Percentiles rank a stretch among this genome's conserved stretches.
These are phyloP conservation scores for Barnettozyma salicaria DNA, from an alignment of 805 yeast genomes.

Conservation along the genomic window DNA sequence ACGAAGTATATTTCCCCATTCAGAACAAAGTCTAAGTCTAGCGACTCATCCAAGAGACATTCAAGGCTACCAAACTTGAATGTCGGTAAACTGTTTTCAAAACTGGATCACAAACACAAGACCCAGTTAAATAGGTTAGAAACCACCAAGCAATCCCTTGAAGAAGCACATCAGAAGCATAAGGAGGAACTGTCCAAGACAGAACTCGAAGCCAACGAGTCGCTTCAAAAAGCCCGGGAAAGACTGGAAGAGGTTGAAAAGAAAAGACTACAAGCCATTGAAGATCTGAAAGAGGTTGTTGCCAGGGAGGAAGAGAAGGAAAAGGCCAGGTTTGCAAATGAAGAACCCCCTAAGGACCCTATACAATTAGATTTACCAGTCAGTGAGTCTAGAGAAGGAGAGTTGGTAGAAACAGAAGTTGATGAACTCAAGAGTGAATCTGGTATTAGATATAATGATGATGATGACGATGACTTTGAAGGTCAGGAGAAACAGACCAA, in stretches of 20 bases:
- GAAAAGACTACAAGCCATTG: constrained; percentile 9
- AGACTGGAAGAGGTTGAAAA: constrained; percentile 9
- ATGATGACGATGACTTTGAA: not conserved
- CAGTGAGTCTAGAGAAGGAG: constrained; percentile 8
- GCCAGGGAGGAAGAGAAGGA: constrained; percentile 7
- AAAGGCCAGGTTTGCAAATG: constrained; percentile 7
- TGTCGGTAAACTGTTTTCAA: too few species aligned
- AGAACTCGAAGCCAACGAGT: constrained; percentile 1
- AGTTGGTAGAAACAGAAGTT: constrained; percentile 10
- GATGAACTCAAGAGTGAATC: constrained; percentile 13
- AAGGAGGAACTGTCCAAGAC: constrained; percentile 7
- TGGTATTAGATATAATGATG: constrained; percentile 3
- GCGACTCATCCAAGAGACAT: too few species aligned
- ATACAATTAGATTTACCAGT: constrained; percentile 10
- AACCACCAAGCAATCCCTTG: constrained; percentile 3
- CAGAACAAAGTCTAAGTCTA: too few species aligned
- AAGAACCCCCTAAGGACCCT: constrained; percentile 7
- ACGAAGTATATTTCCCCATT: constrained; percentile 13
- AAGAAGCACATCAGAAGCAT: constrained; percentile 4
- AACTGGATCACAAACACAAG: constrained; percentile 10
- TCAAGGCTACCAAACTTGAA: constrained; percentile 6
- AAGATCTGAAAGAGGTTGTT: constrained; percentile 8
- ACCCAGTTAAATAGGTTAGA: constrained; percentile 6
- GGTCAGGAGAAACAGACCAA: too few species aligned
- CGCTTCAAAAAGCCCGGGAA: constrained; percentile 4